Percentiles rank a stretch among this genome's conserved stretches.
Conservation (phyloP, 1,284 basidiomycete genomes). For the Tilletia walkeri region DNA sequence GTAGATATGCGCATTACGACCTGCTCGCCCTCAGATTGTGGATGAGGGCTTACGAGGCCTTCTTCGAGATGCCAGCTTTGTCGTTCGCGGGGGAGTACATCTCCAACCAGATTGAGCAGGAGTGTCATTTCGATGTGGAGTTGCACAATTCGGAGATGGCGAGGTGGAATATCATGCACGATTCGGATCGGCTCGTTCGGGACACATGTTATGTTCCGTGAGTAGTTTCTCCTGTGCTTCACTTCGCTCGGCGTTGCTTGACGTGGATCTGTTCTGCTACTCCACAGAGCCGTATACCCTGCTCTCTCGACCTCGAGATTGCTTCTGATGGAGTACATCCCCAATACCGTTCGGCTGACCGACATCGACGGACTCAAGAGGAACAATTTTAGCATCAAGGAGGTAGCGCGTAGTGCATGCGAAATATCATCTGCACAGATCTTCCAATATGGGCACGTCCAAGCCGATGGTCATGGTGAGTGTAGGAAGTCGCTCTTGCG, state of each 20-base stretch:
- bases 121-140: slow-evolving; percentile 43
- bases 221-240: background rate
- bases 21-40: slow-evolving; percentile 43
- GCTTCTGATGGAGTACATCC: slow-evolving; percentile 48
- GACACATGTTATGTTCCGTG: slow-evolving; percentile 44
- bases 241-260: background rate
- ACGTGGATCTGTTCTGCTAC: no score
- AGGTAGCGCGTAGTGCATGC: slow-evolving; percentile 38
- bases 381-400: slow-evolving; percentile 39
- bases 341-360: slow-evolving; percentile 39
- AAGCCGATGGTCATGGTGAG: slow-evolving; percentile 42
- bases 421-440: slow-evolving; percentile 48
- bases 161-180: slow-evolving; percentile 35
- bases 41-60: slow-evolving; percentile 40
- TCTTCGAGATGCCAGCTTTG: slow-evolving; percentile 43
- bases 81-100: slow-evolving; percentile 41
- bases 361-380: slow-evolving; percentile 35
- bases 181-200: slow-evolving; percentile 33
- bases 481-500: slow-evolving; percentile 5
- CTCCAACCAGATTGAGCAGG: slow-evolving; percentile 45
- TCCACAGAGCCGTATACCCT: slow-evolving; percentile 24
- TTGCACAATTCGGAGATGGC: slow-evolving; percentile 36
- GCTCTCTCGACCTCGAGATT: slow-evolving; percentile 37
- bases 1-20: slow-evolving; percentile 45
- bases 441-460: slow-evolving; percentile 49